Conservation (phyloP, 2,329 filamentous ascomycete species). For the Fonsecaea pedrosoi region DNA sequence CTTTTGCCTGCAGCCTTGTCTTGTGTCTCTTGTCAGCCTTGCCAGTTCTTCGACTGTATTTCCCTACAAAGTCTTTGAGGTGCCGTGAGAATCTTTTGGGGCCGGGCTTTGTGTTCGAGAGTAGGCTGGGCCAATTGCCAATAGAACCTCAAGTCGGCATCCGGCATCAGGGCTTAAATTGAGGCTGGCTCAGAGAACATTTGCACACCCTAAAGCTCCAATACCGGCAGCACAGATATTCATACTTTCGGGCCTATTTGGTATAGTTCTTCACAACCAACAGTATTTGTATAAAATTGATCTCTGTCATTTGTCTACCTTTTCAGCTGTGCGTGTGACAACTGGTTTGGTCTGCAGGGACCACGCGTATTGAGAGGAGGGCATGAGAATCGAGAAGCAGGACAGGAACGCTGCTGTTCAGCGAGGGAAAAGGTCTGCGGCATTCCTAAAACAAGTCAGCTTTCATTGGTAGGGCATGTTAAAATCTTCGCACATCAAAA, state of each 20-base stretch:
- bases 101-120: background rate
- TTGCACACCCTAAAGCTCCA: background rate
- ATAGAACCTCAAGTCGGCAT: background rate
- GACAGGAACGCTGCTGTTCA: background rate
- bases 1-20: conserved; percentile 6
- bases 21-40: background rate
- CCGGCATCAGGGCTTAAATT: background rate
- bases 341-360: background rate
- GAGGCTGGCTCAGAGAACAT: background rate
- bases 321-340: background rate
- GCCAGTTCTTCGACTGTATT: background rate
- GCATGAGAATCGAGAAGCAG: background rate
- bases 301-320: background rate
- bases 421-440: background rate
- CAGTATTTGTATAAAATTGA: background rate
- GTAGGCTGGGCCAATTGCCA: background rate
- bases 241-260: background rate
- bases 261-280: background rate
- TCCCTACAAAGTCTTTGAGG: background rate
- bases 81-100: background rate
- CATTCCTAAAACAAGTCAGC: background rate
- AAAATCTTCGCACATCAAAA: background rate
- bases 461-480: background rate
- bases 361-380: background rate
- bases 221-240: background rate